Evolutionary conservation across 2,329 filamentous ascomycete genomes (phyloP), one percentile per base, ranked within the genome.

Genomic region (Pseudophaeomoniella oleicola): DNA sequence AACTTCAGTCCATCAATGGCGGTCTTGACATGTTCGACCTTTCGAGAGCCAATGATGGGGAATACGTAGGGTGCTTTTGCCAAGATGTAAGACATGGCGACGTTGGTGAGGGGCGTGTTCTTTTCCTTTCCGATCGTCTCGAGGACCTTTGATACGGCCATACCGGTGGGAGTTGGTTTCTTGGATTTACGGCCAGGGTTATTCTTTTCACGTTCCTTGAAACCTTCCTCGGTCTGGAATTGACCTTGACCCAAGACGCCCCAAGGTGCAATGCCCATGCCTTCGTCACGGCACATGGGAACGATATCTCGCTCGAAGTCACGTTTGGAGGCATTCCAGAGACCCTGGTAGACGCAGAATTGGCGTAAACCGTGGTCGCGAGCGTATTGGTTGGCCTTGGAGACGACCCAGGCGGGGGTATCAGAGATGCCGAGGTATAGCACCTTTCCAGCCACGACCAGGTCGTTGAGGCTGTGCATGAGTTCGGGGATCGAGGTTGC

Each of bases 241-340:
- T 58, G 57, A 30, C 70, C 70, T 37, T 63, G 59, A 27, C 68
- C 69, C 5, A 76, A 57, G 1, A 62, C 50, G 5, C 66, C 67
- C 66, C 67, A 72, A 1, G 72, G 71, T 0, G 64, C 64, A 4
- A 78, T 51, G 0, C 62, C 72, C 69, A 79, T 78, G 19, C 75
- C 75, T 47, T 80, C 72, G 18, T 66, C 62, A 27, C 62, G 62
- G 29, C 58, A 63, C 77, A 81, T 81, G 30, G 75, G 75, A 22
- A 82, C 64, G 45, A 80, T 75, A n/a, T 80, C 76, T 16, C 75
- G 65, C 58, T 80, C 76, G 35, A 81, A 71, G 52, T 84, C 79
- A 16, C 80, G 70, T 34, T 72, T 63, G 1, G 60, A 64, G 13
- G 68, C 64, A 15, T 60, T 71, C 75, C 76, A 83, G 9, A 58